Evolutionary conservation across 768 basidiomycete species (phyloP).

Genomic region (Thelephora ganbajun): DNA sequence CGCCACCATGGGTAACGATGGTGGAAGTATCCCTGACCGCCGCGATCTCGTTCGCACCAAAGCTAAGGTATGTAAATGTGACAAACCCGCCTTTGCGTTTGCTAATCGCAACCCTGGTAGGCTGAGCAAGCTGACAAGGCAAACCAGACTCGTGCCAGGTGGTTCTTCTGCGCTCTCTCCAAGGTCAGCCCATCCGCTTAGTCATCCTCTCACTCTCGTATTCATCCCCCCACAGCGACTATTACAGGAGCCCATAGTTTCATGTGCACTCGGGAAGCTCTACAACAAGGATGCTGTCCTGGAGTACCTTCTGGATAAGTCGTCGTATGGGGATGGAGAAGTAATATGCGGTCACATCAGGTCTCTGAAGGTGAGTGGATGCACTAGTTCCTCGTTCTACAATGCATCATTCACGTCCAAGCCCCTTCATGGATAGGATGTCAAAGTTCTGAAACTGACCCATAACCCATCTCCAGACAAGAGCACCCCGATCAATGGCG

Average conservation of each 20-base stretch:
- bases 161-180: conserved; percentile 91
- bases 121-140: conserved; percentile 85
- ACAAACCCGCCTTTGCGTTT: not conserved
- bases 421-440: conserved; percentile 40
- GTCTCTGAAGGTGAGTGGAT: conserved; percentile 62
- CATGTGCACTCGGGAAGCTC: conserved; percentile 84
- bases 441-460: conserved; percentile 73
- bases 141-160: conserved; percentile 74
- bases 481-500: not conserved
- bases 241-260: conserved; percentile 82
- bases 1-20: conserved; percentile 67
- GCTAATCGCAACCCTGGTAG: conserved; percentile 17
- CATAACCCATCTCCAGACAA: conserved; percentile 34
- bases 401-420: not conserved
- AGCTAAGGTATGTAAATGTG: conserved; percentile 36
- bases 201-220: not conserved
- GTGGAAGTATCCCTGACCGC: conserved; percentile 78
- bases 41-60: conserved; percentile 64
- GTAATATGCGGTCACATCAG: conserved; percentile 87
- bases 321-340: conserved; percentile 81
- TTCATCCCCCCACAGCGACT: conserved; percentile 35
- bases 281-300: conserved; percentile 95
- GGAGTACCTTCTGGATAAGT: conserved; percentile 75
- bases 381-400: not conserved
- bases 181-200: conserved; percentile 43